Evolutionary conservation across 129 eudicot species (phyloP).

Genomic region (Dittrichia graveolens): DNA sequence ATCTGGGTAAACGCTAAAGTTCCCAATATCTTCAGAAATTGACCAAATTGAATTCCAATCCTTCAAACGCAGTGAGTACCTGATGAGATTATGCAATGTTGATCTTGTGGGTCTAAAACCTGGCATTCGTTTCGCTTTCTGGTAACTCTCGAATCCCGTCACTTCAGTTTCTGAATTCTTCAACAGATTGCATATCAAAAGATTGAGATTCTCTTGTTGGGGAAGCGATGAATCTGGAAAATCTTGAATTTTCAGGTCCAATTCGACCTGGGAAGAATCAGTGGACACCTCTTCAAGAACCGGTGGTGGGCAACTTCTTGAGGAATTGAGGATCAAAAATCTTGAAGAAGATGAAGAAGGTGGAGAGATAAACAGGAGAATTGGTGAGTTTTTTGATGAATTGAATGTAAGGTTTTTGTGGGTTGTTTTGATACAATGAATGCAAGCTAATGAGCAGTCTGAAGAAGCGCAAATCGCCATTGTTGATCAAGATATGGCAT

Average conservation of each 20-base stretch:
- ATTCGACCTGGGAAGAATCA: constrained; percentile 31
- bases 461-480: constrained; percentile 62
- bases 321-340: constrained; percentile 33
- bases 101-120: constrained; percentile 60
- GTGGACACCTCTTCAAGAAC: constrained; percentile 38
- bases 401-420: constrained; percentile 37
- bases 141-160: constrained; percentile 55
- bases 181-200: constrained; percentile 52
- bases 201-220: constrained; percentile 46
- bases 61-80: constrained; percentile 61
- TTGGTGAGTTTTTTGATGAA: constrained; percentile 22
- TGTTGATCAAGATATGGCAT: constrained; percentile 39
- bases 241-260: constrained; percentile 40
- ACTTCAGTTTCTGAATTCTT: constrained; percentile 56
- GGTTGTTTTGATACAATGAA: constrained; percentile 38
- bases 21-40: constrained; percentile 56
- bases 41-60: constrained; percentile 58
- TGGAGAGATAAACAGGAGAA: constrained; percentile 36
- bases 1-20: constrained; percentile 58
- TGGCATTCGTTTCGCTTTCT: constrained; percentile 53
- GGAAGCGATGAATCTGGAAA: constrained; percentile 28
- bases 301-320: constrained; percentile 46
- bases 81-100: constrained; percentile 56
- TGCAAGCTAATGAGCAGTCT: constrained; percentile 50
- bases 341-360: constrained; percentile 31